Base-by-base conservation (phyloP, 2,329 filamentous ascomycete genomes). In the Malbranchea zuffiana region DNA sequence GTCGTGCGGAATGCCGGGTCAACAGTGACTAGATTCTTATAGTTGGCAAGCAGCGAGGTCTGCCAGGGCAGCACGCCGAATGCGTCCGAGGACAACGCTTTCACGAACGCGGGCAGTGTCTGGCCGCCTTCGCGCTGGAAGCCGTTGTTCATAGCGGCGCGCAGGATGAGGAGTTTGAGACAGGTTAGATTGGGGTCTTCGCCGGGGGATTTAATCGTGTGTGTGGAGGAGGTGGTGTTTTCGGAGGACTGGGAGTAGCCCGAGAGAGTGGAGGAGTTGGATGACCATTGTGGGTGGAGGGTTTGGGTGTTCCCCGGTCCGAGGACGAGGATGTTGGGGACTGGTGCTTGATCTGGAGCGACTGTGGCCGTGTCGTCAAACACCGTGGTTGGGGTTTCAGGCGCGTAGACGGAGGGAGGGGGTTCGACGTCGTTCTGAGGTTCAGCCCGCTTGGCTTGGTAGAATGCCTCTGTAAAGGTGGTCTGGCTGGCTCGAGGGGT, bases 311-410 rank as follows among this genome's bases (percentile, higher is more conserved):
- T 70, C 30, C 74, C 72, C 3, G 84, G 81, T 2, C 85, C 85
- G 0, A 94, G 71, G 0, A 95, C 79, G 35, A 94, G 70, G 48
- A 95, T 94, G 52, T 94, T 92, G 4, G 85, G 87, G 37, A 86
- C 74, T 25, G 77, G 78, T 0, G 79, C 75, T 46, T 82, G 82
- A 39, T 88, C 83, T 0, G 82, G 81, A 0, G 86, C 92, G 3
- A 83, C 76, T 0, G 82, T 86, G 50, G 90, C 79, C 0, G 81
- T 85, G 53, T 96, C 87, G 56, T 95, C 88, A 50, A 95, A 95
- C 48, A 95, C 86, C 3, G 87, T 96, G 1, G 88, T 88, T 0
- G 87, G 87, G 0, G 87, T 96, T 61, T 96, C 88, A 1, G 87
- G 87, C 3, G 66, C 60, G 47, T 26, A 28, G 24, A 19, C 33